Evolutionary conservation across 345 rosid genomes (phyloP).

Genomic region (Brassica napus): Da-Ae NC_063448.1:4872001-4872500

Average conservation of each 20-base stretch:
- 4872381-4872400: not conserved
- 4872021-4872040: conserved; percentile 39
- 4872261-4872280: no score
- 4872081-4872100: conserved; percentile 11
- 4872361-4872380: not conserved
- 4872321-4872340: no score
- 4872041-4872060: conserved; percentile 42
- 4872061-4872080: conserved; percentile 37
- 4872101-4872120: conserved; percentile 37
- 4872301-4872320: no score
- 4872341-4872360: no score
- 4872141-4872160: not conserved
- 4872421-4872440: not conserved
- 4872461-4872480: not conserved
- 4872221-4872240: not conserved
- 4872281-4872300: no score
- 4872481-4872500: not conserved
- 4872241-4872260: no score
- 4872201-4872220: not conserved
- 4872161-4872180: not conserved
- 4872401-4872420: not conserved
- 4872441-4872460: not conserved
- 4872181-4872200: not conserved
- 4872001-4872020: conserved; percentile 39
- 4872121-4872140: conserved; percentile 22